Base-by-base conservation (phyloP, 768 basidiomycete genomes). In the Boletus pseudopeckii region DNA sequence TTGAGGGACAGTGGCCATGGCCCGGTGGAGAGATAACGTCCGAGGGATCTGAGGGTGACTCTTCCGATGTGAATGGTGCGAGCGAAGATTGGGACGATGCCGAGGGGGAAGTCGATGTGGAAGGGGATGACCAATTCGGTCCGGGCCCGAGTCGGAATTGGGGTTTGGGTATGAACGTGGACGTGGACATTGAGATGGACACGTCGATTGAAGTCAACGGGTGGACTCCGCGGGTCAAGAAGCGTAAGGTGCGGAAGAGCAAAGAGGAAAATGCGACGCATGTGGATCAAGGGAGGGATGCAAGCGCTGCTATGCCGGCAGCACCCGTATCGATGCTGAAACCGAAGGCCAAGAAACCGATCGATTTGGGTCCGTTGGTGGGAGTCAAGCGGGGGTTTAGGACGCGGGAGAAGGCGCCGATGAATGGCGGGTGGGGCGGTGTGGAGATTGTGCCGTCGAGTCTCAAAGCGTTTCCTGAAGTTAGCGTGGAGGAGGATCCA, bases 311-410 rank as follows among this genome's bases (percentile, higher is more conserved):
- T 33, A 39, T 7, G 10, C 14, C 44, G n/a, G 20, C 15, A n/a
- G 22, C 15, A 0, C 39, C 53, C 1, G 30, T 24, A 28, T 54
- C 58, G 50, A 52, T 26, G 18, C 2, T 17, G 32, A 52, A 44
- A 24, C 24, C 40, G 8, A 54, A 18, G 24, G 17, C 18, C 11
- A 55, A 49, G 41, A 51, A 58, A 14, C 15, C 28, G 6, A 57
- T 77, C 0, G 80, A 88, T 64, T 62, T 88, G 1, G 87, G 87
- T 14, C 87, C 87, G 6, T 69, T 89, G 28, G 70, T 89, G 0
- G 87, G 85, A 14, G 61, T 65, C 24, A 72, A 79, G 55, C 71
- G 87, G 5, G 85, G 87, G 3, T 86, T 88, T 57, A 72, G 75
- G 61, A 84, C 86, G 20, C 68, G 77, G 42, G 86, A 86, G 65